phyloP scores from a whole-genome alignment of 768 basidiomycete genomes.

The Pulveroboletus sp. region DNA sequence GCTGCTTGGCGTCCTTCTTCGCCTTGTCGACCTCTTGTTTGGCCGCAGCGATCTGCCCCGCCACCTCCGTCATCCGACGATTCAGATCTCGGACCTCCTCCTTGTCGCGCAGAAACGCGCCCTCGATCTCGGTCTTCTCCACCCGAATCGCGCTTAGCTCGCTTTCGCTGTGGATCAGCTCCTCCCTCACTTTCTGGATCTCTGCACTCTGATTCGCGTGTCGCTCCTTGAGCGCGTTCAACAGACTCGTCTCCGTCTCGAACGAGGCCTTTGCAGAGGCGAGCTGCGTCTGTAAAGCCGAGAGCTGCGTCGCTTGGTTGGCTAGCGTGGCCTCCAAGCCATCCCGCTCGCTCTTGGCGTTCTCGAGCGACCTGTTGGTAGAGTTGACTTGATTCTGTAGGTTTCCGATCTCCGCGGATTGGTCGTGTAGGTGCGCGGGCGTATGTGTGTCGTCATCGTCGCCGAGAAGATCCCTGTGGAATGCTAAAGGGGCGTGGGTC shows the following conservation, averaged over 20 bases:
- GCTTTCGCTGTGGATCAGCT: constrained; percentile 87
- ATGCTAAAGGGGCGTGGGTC: constrained; percentile 15
- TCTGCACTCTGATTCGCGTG: constrained; percentile 61
- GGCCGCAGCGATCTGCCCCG: constrained; percentile 63
- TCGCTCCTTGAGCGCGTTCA: constrained; percentile 67
- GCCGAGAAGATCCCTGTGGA: constrained; percentile 57
- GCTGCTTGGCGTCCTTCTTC: constrained; percentile 93
- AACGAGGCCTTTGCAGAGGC: constrained; percentile 79
- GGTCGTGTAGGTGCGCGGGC: constrained; percentile 59
- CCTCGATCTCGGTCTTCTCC: constrained; percentile 91
- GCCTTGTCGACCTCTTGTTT: constrained; percentile 80
- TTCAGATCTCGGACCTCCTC: constrained; percentile 89
- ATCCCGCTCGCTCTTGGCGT: constrained; percentile 60
- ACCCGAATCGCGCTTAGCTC: constrained; percentile 84
- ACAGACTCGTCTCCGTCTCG: constrained; percentile 74
- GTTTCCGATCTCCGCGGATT: constrained; percentile 85
- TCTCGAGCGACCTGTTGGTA: constrained; percentile 67
- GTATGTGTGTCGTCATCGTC: constrained; percentile 56
- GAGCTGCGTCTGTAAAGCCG: constrained; percentile 78
- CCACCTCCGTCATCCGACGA: constrained; percentile 76
- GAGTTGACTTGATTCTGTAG: constrained; percentile 79
- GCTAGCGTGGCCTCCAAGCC: constrained; percentile 62
- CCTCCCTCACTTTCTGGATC: constrained; percentile 66
- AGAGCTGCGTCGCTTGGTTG: constrained; percentile 68
- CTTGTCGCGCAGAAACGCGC: constrained; percentile 82